Conservation (phyloP, 2,329 filamentous ascomycete species). For the Exophiala sp. region DNA sequence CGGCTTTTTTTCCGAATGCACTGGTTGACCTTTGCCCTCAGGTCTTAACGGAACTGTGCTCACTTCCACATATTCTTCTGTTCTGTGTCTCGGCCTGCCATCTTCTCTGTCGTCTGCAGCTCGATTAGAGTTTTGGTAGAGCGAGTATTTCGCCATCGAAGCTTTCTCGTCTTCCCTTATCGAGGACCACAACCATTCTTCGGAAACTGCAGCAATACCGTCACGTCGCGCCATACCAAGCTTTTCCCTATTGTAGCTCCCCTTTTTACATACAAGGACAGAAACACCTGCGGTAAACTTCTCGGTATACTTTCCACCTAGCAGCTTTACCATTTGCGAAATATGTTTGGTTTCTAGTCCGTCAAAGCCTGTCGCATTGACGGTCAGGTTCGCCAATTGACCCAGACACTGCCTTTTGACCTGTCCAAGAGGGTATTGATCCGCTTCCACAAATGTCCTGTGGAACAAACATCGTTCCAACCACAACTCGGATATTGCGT, state of each 20-base stretch:
- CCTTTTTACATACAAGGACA: constrained; percentile 68
- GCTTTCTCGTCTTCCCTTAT: constrained; percentile 51
- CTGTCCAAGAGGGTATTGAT: constrained; percentile 67
- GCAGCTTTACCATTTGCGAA: constrained; percentile 68
- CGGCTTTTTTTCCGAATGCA: neutral
- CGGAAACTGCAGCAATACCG: constrained; percentile 74
- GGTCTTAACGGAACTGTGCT: constrained; percentile 12
- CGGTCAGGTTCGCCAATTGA: constrained; percentile 64
- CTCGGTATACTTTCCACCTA: constrained; percentile 79
- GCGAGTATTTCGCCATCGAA: constrained; percentile 9
- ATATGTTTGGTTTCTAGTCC: constrained; percentile 84
- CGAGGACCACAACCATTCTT: constrained; percentile 82
- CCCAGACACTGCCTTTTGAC: constrained; percentile 67
- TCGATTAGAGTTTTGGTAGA: neutral
- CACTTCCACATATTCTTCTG: constrained; percentile 11
- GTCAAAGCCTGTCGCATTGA: constrained; percentile 79
- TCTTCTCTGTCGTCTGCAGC: neutral
- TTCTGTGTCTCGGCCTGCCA: neutral
- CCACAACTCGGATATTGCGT: constrained; percentile 81
- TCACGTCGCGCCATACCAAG: constrained; percentile 70
- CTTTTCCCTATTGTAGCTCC: constrained; percentile 65
- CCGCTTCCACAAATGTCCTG: constrained; percentile 67
- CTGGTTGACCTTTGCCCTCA: neutral
- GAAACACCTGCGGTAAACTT: constrained; percentile 68
- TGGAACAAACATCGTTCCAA: constrained; percentile 82